phyloP scores from a whole-genome alignment of 1,139 yeast species.

The Saccharomyces hybrid region DNA sequence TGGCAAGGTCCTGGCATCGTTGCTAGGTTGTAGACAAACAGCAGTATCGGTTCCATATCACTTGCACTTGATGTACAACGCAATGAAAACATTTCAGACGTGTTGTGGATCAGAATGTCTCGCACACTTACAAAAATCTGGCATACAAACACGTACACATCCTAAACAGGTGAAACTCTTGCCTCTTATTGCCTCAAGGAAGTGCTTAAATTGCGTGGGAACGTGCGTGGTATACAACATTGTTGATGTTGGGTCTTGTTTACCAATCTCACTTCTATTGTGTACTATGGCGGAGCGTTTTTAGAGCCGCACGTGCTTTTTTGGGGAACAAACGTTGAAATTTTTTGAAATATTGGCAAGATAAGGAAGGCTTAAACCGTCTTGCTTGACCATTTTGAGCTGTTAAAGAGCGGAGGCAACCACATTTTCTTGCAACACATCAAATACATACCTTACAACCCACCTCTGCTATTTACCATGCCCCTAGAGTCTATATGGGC shows the following conservation, averaged over 20 bases:
- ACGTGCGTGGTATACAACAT: background rate
- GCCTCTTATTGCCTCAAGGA: background rate
- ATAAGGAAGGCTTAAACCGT: background rate
- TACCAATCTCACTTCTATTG: background rate
- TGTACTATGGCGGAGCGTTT: background rate
- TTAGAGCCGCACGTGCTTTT: background rate
- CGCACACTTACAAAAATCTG: background rate
- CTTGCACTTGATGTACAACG: background rate
- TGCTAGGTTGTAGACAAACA: background rate
- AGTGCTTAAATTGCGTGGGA: background rate
- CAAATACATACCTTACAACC: background rate
- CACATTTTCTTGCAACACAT: background rate
- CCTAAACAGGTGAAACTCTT: background rate
- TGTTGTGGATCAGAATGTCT: background rate
- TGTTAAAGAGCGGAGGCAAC: background rate
- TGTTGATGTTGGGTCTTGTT: background rate
- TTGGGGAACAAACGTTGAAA: background rate
- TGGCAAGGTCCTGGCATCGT: background rate
- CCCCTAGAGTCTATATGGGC: slow-evolving; percentile 23
- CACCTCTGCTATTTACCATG: background rate
- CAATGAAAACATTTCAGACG: background rate
- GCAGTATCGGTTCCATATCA: background rate
- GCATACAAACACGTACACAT: background rate
- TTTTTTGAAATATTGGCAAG: background rate
- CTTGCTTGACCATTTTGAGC: background rate